phyloP scores from a whole-genome alignment of 2,329 filamentous ascomycete species.

The Aspergillus alliaceus region DNA sequence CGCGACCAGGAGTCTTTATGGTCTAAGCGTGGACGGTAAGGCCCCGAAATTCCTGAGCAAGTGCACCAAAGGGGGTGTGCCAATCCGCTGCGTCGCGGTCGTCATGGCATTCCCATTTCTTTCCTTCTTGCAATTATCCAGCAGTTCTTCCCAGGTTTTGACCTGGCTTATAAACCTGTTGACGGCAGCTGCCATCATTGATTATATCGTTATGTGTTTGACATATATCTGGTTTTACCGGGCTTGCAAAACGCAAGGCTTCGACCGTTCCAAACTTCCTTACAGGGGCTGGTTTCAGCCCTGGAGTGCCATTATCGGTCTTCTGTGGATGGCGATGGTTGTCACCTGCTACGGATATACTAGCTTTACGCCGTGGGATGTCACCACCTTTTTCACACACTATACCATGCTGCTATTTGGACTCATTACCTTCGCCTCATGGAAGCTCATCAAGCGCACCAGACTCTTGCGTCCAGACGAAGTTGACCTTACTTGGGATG shows the following conservation, averaged over 20 bases:
- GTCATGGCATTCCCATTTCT: constrained; percentile 65
- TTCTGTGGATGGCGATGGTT: constrained; percentile 64
- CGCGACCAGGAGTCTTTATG: constrained; percentile 65
- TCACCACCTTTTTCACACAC: constrained; percentile 68
- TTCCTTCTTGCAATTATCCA: constrained; percentile 67
- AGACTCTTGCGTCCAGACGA: constrained; percentile 4
- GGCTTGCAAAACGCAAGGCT: constrained; percentile 65
- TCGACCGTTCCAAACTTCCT: constrained; percentile 63
- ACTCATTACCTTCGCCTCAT: constrained; percentile 63
- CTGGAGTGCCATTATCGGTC: constrained; percentile 64
- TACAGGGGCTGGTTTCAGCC: constrained; percentile 69
- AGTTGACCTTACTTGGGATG: constrained; percentile 12
- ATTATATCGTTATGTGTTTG: constrained; percentile 56
- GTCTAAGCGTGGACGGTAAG: constrained; percentile 65
- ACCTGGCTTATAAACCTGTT: constrained; percentile 26
- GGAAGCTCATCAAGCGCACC: constrained; percentile 51
- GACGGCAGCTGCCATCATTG: constrained; percentile 21
- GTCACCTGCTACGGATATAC: constrained; percentile 70
- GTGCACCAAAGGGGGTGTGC: constrained; percentile 62
- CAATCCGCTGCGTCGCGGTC: constrained; percentile 64
- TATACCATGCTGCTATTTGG: constrained; percentile 67
- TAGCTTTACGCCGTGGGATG: constrained; percentile 69
- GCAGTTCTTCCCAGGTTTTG: constrained; percentile 61
- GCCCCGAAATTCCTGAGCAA: constrained; percentile 48
- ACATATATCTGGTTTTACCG: constrained; percentile 70